Evolutionary conservation across 2,329 filamentous ascomycete genomes (phyloP), one percentile per base, ranked within the genome.

Genomic region (Pseudogymnoascus sp.): DNA sequence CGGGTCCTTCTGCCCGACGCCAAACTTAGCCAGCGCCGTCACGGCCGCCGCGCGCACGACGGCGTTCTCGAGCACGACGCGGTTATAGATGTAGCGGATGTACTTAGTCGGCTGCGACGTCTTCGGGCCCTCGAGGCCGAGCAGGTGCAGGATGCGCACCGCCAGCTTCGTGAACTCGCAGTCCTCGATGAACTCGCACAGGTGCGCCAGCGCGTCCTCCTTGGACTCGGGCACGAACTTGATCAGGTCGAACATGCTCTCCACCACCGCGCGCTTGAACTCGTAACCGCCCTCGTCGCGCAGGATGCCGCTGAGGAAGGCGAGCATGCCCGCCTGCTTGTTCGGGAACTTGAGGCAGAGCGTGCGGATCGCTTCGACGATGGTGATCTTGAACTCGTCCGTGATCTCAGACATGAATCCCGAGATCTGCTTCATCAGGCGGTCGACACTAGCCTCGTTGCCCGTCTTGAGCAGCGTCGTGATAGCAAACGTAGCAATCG

Each of bases 381-480:
- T 96, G n/a, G 95, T 99, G 69, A 99, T 96, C 82, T 97, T 99
- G 83, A 99, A 99, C 77, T 99, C 95, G 74, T 99, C 95, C 6
- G 93, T 97, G 69, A 97, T 97, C 77, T 97, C 95, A 4, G 93
- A 91, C 95, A 99, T 97, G 80, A 99, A 97, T 40, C 90, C 89
- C 23, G 91, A 92, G 67, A 99, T 97, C 76, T 97, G 93, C 83
- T 97, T 97, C 92, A 99, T 97, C 69, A 99, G 79, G 62, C 95
- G 87, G 75, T 99, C 95, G 50, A 99, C 95, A 69, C 92, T 97
- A 40, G 91, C 91, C 78, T 99, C 95, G 74, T 97, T 99, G 66
- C 95, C 95, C 10, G 95, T 99, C 84, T 97, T 97, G 68, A 99
- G 87, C 28, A 99, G 84, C 1, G 95, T 99, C 1, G 95, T 99